Evolutionary conservation across 768 basidiomycete species (phyloP), one percentile per base, ranked within the genome.

Genomic region (Rhizopogon roseolus): DNA sequence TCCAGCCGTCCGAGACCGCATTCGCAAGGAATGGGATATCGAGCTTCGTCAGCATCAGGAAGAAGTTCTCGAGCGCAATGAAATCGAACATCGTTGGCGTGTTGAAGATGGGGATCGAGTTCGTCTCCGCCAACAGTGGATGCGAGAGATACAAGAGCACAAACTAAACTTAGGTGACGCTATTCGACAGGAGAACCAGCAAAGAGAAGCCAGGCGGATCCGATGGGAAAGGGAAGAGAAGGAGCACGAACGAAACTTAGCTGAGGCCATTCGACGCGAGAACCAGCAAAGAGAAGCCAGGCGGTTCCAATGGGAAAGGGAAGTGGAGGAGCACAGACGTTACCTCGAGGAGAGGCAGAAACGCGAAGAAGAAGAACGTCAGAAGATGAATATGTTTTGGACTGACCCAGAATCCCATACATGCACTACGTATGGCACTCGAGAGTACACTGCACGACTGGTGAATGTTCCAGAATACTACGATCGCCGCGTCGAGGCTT

Each of bases 391-490:
- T 17, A 51, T 72, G 44, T 64, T 49, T 32, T 68, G 67, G 66
- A 56, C 46, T 8, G 42, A 29, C 1, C 42, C 64, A 22, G 49
- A 55, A 14, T 43, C 52, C 3, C 62, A 65, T n/a, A 50, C 59
- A 25, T 72, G 71, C 57, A 61, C 53, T 25, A 59, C 63, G 0
- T 70, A 64, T 13, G 65, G 58, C 1, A 64, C 62, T 27, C 56
- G 66, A 32, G 62, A 64, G 53, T 73, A 70, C 9, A 62, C 64
- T 9, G 70, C 71, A 0, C 49, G 59, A 4, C 50, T 72, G 0
- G 55, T 57, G 44, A 72, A 72, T 39, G 51, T 69, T 1, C 71
- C 68, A 2, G 17, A 22, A 13, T 25, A 41, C 6, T 70, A 66
- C 53, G 52, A 48, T 38, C 54, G 11, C 1, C 54, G 56, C 2